Conservation (phyloP, 176 grass and related monocot species). For the Pharus latifolius region DNA sequence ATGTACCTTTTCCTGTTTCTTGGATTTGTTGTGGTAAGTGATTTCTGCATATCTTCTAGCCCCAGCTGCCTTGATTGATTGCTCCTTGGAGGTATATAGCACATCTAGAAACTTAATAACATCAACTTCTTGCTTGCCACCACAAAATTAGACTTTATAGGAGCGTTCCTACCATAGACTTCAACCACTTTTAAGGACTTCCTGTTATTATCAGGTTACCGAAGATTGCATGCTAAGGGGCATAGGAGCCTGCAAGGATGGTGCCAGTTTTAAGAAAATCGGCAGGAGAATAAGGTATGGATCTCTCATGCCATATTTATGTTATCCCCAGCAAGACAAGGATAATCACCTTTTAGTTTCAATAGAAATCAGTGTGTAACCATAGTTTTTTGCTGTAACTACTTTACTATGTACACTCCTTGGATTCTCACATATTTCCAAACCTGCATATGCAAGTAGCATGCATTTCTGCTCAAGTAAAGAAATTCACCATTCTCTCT, state of each 20-base stretch:
- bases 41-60: too few species aligned
- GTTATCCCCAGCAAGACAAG: background rate
- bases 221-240: constrained; percentile 83
- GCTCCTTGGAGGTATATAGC: too few species aligned
- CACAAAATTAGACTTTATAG: background rate
- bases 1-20: too few species aligned
- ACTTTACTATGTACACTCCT: background rate
- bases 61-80: too few species aligned
- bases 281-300: constrained; percentile 90
- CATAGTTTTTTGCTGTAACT: background rate
- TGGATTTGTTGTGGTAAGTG: too few species aligned
- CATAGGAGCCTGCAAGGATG: constrained; percentile 81
- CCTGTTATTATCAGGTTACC: constrained; percentile 52
- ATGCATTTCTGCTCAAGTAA: background rate
- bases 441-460: background rate
- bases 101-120: too few species aligned
- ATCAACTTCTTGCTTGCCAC: background rate
- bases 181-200: background rate
- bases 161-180: background rate
- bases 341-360: background rate
- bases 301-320: background rate
- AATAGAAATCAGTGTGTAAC: background rate
- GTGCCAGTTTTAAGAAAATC: constrained; percentile 79
- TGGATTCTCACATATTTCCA: background rate
- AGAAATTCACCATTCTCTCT: background rate